Conservation (phyloP, 208 protist genomes). For the Crithidia expoeki region DNA sequence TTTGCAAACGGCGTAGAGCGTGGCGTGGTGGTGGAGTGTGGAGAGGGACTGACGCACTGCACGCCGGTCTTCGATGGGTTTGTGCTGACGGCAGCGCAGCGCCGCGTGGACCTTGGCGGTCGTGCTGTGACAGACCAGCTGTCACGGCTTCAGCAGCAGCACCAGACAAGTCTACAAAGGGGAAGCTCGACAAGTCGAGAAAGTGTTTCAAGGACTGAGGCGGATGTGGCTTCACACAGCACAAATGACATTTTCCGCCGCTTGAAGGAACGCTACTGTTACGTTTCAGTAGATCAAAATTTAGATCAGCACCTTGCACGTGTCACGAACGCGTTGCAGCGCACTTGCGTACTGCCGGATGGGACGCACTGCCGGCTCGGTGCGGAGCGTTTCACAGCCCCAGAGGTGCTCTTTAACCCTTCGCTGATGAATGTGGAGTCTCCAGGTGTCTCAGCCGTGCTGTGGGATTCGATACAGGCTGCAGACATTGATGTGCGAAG, state of each 20-base stretch:
- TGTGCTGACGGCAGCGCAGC: constrained; percentile 62
- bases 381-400: constrained; percentile 90
- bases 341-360: constrained; percentile 88
- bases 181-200: neutral
- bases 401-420: constrained; percentile 97
- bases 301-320: constrained; percentile 91
- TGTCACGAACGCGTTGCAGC: constrained; percentile 69
- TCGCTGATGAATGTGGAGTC: constrained; percentile 93
- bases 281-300: constrained; percentile 86
- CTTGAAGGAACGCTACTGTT: constrained; percentile 96
- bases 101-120: constrained; percentile 96
- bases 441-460: constrained; percentile 83
- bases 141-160: constrained; percentile 89
- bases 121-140: constrained; percentile 96
- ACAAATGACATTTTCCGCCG: constrained; percentile 91
- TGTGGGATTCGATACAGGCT: constrained; percentile 96
- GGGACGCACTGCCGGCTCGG: constrained; percentile 93
- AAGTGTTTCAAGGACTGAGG: neutral
- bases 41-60: constrained; percentile 98
- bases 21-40: constrained; percentile 98
- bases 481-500: constrained; percentile 61
- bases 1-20: constrained; percentile 96
- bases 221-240: neutral
- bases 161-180: neutral
- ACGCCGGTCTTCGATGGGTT: constrained; percentile 98